These are phyloP conservation scores for Ophiocordyceps robertsii DNA, from an alignment of 2,329 filamentous ascomycete species.

Conservation along the genomic window DNA sequence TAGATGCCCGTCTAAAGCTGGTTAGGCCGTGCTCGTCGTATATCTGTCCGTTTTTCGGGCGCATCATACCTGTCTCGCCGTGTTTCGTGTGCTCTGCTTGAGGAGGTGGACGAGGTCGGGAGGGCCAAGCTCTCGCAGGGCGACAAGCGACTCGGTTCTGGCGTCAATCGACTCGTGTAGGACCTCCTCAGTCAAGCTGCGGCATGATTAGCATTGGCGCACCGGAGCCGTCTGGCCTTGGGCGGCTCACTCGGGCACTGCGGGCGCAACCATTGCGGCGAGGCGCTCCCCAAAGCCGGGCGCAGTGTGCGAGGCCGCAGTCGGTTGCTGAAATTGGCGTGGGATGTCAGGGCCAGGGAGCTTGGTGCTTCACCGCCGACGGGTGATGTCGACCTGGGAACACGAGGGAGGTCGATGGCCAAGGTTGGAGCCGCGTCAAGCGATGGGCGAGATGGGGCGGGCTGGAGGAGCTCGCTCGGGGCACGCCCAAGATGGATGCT, in stretches of 20 bases:
- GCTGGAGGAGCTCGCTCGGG: no score
- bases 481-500: no score
- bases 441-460: no score
- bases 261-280: slow-evolving; percentile 55
- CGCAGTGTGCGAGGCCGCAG: neutral
- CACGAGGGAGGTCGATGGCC: neutral
- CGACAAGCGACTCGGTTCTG: slow-evolving; percentile 75
- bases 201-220: slow-evolving; percentile 8
- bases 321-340: neutral
- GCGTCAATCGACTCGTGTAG: slow-evolving; percentile 85
- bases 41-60: neutral
- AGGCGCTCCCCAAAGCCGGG: slow-evolving; percentile 4
- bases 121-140: slow-evolving; percentile 83
- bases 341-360: no score
- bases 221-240: neutral
- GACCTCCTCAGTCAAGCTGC: slow-evolving; percentile 84
- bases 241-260: slow-evolving; percentile 55
- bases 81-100: slow-evolving; percentile 52
- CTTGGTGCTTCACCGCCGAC: no score
- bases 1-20: slow-evolving; percentile 67
- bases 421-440: neutral
- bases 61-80: slow-evolving; percentile 36
- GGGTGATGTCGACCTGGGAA: no score
- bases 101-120: slow-evolving; percentile 92
- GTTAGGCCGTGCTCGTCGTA: neutral